Conservation (phyloP, 163 green algal genomes). For the Volvox carteri region DNA sequence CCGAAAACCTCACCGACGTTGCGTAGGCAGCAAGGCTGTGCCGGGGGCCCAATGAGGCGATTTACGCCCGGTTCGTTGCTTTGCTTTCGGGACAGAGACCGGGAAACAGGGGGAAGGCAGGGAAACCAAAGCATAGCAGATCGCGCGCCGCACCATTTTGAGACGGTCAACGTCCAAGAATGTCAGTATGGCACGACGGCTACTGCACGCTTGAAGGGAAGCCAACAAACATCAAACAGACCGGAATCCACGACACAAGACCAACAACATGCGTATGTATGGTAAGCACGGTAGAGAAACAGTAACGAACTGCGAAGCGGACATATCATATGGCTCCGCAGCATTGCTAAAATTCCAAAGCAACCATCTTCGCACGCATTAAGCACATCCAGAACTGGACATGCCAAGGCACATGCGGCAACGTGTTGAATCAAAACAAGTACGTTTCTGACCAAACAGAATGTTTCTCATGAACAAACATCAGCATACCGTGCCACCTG, state of each 20-base stretch:
- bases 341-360: background rate
- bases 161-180: no score
- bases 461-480: conserved; percentile 31
- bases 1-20: conserved; percentile 38
- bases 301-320: background rate
- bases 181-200: no score
- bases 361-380: background rate
- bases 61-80: conserved; percentile 11
- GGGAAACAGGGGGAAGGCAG: conserved; percentile 26
- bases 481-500: conserved; percentile 16
- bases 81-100: conserved; percentile 30
- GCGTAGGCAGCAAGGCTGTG: conserved; percentile 42
- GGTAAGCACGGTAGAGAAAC: background rate
- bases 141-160: no score
- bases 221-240: conserved; percentile 43
- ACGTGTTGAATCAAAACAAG: background rate
- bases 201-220: background rate
- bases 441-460: background rate
- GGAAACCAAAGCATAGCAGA: background rate
- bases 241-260: conserved; percentile 18
- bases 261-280: conserved; percentile 18
- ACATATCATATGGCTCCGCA: background rate
- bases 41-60: conserved; percentile 37
- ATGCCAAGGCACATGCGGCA: background rate
- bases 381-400: background rate